These are phyloP conservation scores for Geotrichum armillariae DNA, from an alignment of 1,139 yeast species.

Conservation along the genomic window DNA sequence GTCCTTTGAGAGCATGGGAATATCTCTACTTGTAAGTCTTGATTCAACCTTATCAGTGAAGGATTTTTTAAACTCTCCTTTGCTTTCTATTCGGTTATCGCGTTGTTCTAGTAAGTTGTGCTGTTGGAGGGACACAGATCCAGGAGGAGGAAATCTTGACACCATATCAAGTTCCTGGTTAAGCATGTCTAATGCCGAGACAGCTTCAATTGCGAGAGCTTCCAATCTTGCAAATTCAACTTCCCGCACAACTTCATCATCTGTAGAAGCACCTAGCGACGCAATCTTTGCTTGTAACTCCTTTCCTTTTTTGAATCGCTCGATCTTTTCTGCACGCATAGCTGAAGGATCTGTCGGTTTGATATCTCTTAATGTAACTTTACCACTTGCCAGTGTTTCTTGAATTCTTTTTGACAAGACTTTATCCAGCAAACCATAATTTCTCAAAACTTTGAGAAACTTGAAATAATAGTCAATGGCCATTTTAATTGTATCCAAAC, in stretches of 20 bases:
- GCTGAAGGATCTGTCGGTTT: conserved; percentile 49
- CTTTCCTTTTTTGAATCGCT: conserved; percentile 61
- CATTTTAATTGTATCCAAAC: conserved; percentile 22
- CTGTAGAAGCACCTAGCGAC: conserved; percentile 34
- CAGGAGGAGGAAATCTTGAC: conserved; percentile 26
- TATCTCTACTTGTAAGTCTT: conserved; percentile 8
- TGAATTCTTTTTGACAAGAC: conserved; percentile 23
- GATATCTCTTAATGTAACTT: conserved; percentile 27
- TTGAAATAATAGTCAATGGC: conserved; percentile 24
- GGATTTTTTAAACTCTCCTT: conserved; percentile 1
- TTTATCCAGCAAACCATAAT: conserved; percentile 16
- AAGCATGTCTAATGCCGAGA: conserved; percentile 53
- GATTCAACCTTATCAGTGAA: conserved; percentile 19
- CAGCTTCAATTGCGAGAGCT: conserved; percentile 52
- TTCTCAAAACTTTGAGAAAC: conserved; percentile 15
- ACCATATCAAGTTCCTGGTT: conserved; percentile 60
- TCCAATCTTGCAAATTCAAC: conserved; percentile 57
- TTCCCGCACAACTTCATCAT: conserved; percentile 51
- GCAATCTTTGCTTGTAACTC: conserved; percentile 42
- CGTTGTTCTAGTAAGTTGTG: conserved; percentile 13
- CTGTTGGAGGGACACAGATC: conserved; percentile 12
- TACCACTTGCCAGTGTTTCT: conserved; percentile 19
- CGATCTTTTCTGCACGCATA: conserved; percentile 72
- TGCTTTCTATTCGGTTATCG: conserved; percentile 2
- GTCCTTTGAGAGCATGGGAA: conserved; percentile 43